Evolutionary conservation across 2,329 filamentous ascomycete species (phyloP).

Genomic region (Pseudocercospora fuligena): DNA sequence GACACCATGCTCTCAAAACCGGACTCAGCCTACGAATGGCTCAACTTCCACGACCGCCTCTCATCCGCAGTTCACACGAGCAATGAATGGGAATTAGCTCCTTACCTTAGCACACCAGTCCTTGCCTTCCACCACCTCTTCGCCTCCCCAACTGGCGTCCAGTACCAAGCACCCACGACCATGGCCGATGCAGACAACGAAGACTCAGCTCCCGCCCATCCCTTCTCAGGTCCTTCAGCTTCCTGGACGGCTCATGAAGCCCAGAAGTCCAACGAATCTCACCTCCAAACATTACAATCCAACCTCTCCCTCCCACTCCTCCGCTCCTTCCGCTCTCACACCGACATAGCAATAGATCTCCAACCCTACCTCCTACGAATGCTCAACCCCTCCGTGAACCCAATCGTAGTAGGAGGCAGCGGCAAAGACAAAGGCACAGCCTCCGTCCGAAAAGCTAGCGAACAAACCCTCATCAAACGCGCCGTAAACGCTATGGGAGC

Average conservation of each 20-base stretch:
- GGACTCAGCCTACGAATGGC: constrained; percentile 86
- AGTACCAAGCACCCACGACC: constrained; percentile 44
- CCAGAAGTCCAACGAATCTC: constrained; percentile 75
- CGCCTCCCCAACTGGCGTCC: constrained; percentile 67
- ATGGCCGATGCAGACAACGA: constrained; percentile 47
- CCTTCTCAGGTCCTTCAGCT: constrained; percentile 81
- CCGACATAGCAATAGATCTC: constrained; percentile 79
- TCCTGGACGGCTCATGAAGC: constrained; percentile 82
- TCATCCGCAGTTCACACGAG: constrained; percentile 77
- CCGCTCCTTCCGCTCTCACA: constrained; percentile 77
- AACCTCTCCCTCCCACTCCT: constrained; percentile 73
- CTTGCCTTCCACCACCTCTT: constrained; percentile 93
- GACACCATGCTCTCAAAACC: constrained; percentile 91
- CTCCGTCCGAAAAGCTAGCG: constrained; percentile 83
- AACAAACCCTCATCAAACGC: constrained; percentile 78
- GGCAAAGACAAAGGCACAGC: constrained; percentile 55
- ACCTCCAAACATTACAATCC: constrained; percentile 74
- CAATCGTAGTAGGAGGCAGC: constrained; percentile 73
- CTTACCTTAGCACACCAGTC: constrained; percentile 84
- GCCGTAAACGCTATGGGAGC: constrained; percentile 84
- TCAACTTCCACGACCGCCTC: constrained; percentile 87
- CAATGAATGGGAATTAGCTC: constrained; percentile 90
- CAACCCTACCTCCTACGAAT: constrained; percentile 84
- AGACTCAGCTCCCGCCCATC: constrained; percentile 50
- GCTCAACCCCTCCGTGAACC: constrained; percentile 86